Evolutionary conservation across 2,329 filamentous ascomycete species (phyloP).

Genomic region (Taxawa tesnikishii): DNA sequence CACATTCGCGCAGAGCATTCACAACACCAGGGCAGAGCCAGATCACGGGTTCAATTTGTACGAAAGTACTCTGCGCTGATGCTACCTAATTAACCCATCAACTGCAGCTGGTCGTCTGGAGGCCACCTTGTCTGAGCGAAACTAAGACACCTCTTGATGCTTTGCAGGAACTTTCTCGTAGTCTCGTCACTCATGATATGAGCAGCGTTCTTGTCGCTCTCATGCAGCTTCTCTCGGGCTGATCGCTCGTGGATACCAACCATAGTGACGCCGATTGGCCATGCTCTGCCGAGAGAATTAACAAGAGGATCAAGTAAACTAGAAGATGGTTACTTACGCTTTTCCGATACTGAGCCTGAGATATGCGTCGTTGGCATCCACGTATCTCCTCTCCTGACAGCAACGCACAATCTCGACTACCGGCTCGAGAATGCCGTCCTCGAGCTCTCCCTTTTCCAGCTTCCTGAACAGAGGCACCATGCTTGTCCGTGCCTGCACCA

Average conservation of each 20-base stretch:
- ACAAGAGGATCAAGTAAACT: not conserved
- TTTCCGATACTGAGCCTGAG: slow-evolving; percentile 67
- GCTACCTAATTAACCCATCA: slow-evolving; percentile 83
- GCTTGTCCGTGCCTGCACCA: slow-evolving; percentile 78
- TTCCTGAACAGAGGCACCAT: slow-evolving; percentile 83
- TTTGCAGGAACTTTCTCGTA: slow-evolving; percentile 91
- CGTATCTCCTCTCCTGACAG: slow-evolving; percentile 81
- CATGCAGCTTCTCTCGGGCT: slow-evolving; percentile 87
- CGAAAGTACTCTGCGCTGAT: too few relatives aligned
- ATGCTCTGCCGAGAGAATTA: slow-evolving; percentile 43
- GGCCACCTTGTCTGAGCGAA: slow-evolving; percentile 97
- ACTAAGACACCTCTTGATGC: slow-evolving; percentile 90
- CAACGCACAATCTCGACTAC: slow-evolving; percentile 86
- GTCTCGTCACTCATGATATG: slow-evolving; percentile 97
- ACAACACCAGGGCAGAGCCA: too few relatives aligned
- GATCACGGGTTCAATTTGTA: too few relatives aligned
- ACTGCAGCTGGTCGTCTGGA: slow-evolving; percentile 77
- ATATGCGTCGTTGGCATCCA: slow-evolving; percentile 94
- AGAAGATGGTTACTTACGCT: slow-evolving; percentile 10
- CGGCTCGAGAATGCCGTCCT: slow-evolving; percentile 66
- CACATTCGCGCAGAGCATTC: too few relatives aligned
- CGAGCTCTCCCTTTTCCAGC: slow-evolving; percentile 69
- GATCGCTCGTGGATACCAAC: slow-evolving; percentile 97
- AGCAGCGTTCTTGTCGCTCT: slow-evolving; percentile 61
- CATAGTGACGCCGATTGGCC: slow-evolving; percentile 99